Evolutionary conservation across 441 rosid species (phyloP).

Genomic region (Bruguiera hainesii): DNA sequence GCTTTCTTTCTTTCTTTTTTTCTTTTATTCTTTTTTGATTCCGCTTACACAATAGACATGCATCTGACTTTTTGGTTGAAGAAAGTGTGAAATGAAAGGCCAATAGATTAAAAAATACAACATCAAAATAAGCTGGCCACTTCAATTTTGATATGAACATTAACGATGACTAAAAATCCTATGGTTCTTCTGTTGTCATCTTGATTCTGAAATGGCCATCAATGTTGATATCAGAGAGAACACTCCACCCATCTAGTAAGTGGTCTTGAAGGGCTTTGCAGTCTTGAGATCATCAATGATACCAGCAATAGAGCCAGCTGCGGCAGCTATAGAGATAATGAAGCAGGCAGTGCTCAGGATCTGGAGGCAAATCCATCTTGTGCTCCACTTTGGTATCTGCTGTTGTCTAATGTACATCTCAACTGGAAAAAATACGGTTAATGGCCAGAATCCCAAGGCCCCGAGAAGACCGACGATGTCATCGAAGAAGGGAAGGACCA

Average conservation of each 20-base stretch:
- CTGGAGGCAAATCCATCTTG: slow-evolving; percentile 68
- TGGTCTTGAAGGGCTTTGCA: slow-evolving; percentile 57
- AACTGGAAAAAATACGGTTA: slow-evolving; percentile 80
- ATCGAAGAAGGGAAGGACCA: slow-evolving; percentile 86
- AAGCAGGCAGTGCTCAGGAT: slow-evolving; percentile 61
- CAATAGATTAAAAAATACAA: slow-evolving; percentile 2
- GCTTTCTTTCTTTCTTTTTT: too few relatives aligned
- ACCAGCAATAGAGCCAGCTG: slow-evolving; percentile 78
- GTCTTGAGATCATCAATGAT: slow-evolving; percentile 55
- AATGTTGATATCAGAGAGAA: not conserved
- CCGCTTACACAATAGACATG: slow-evolving; percentile 12
- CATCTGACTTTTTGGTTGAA: slow-evolving; percentile 5
- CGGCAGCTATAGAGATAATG: slow-evolving; percentile 58
- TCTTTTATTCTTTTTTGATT: not conserved
- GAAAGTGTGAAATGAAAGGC: not conserved
- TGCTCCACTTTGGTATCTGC: slow-evolving; percentile 69
- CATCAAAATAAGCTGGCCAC: slow-evolving; percentile 1
- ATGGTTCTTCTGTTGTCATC: not conserved
- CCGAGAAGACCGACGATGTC: slow-evolving; percentile 76
- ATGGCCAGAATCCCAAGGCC: slow-evolving; percentile 84
- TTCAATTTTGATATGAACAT: slow-evolving; percentile 21
- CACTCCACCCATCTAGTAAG: slow-evolving; percentile 24
- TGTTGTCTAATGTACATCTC: slow-evolving; percentile 75
- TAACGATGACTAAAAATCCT: slow-evolving; percentile 16
- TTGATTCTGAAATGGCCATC: slow-evolving; percentile 8